Evolutionary conservation across 495 filamentous ascomycete species (phyloP).

Genomic region (Poronia punctata): DNA sequence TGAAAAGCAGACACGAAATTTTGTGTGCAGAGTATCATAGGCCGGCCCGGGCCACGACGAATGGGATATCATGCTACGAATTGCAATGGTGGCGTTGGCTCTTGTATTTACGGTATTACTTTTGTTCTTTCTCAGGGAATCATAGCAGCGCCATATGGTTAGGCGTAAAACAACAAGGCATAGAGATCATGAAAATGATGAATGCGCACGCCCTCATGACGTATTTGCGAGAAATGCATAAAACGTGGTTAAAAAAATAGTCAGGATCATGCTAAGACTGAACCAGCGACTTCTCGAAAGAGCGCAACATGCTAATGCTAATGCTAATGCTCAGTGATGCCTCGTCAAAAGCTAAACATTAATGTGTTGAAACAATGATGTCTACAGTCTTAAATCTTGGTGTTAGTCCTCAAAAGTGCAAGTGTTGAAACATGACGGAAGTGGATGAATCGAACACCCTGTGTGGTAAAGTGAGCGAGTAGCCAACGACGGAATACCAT

Average conservation of each 20-base stretch:
- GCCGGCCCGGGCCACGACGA: too few relatives aligned
- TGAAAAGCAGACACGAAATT: too few relatives aligned
- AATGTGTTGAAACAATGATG: constrained; percentile 9
- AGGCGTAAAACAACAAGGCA: constrained; percentile 10
- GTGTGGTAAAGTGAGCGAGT: constrained; percentile 5
- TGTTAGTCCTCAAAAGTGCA: not conserved
- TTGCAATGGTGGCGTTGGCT: constrained; percentile 4
- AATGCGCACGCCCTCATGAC: too few relatives aligned
- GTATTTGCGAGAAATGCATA: too few relatives aligned
- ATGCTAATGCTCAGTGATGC: too few relatives aligned
- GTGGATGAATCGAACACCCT: constrained; percentile 9
- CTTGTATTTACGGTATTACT: constrained; percentile 4
- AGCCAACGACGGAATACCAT: constrained; percentile 4
- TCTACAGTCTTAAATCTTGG: not conserved
- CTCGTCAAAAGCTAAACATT: too few relatives aligned
- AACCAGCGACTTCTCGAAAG: too few relatives aligned
- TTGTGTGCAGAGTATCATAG: too few relatives aligned
- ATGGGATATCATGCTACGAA: not conserved
- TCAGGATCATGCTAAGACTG: too few relatives aligned
- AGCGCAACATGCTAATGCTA: too few relatives aligned
- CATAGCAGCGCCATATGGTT: not conserved
- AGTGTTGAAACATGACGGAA: constrained; percentile 8
- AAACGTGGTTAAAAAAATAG: too few relatives aligned
- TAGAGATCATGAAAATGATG: too few relatives aligned
- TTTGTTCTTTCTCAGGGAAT: not conserved